Percentiles rank a stretch among this genome's conserved stretches.
phyloP scores from a whole-genome alignment of 805 yeast species.

The Hanseniaspora thailandica region DNA sequence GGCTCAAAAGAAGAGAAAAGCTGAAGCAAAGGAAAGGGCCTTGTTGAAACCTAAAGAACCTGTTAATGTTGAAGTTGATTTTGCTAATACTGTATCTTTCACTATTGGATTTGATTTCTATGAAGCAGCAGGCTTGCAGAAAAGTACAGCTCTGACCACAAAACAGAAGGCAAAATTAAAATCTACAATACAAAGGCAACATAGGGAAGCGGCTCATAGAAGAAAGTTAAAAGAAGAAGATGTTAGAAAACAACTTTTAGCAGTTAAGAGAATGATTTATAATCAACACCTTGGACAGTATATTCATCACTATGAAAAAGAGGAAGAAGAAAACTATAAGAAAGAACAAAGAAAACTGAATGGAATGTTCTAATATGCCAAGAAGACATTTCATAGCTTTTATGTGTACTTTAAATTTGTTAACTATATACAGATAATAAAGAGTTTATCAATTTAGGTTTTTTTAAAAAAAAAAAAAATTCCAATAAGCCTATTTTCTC shows the following conservation, averaged over 20 bases:
- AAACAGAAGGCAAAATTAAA: background rate
- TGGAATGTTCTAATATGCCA: background rate
- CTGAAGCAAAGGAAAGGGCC: background rate
- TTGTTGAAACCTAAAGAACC: background rate
- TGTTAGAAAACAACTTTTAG: no score
- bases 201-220: background rate
- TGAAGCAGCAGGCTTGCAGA: background rate
- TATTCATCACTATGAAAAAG: no score
- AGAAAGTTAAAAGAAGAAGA: background rate
- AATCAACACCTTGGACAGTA: no score
- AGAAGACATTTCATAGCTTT: no score
- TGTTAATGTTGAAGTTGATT: background rate
- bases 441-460: no score
- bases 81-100: background rate
- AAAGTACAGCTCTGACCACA: background rate
- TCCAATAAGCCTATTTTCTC: constrained; percentile 31
- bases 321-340: background rate
- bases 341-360: background rate
- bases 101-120: background rate
- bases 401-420: no score
- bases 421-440: constrained; percentile 1
- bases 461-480: background rate
- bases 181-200: background rate
- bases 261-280: no score
- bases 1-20: background rate